Evolutionary conservation across 441 rosid species (phyloP).

Genomic region (Gossypium davidsonii): DNA sequence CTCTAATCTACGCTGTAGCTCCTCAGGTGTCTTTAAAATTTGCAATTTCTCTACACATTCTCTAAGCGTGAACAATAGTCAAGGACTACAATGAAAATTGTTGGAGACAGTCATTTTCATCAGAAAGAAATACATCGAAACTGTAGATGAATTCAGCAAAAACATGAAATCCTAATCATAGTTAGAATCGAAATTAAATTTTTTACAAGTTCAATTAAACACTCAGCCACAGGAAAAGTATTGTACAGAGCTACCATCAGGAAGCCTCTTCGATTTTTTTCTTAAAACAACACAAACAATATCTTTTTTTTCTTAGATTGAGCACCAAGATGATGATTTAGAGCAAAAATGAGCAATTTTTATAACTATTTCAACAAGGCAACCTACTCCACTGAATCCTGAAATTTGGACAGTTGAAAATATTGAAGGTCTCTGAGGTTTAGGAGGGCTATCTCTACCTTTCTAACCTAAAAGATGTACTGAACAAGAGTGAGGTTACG

Average conservation of each 20-base stretch:
- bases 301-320: background rate
- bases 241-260: background rate
- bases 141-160: background rate
- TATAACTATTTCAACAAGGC: background rate
- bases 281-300: background rate
- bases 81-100: conserved; percentile 36
- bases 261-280: background rate
- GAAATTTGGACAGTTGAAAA: background rate
- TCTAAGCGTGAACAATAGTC: conserved; percentile 70
- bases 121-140: background rate
- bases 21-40: conserved; percentile 80
- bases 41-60: conserved; percentile 96
- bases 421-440: background rate
- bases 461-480: background rate
- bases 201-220: background rate
- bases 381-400: background rate
- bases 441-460: background rate
- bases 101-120: background rate
- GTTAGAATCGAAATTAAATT: background rate
- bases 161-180: background rate
- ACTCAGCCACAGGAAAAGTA: background rate
- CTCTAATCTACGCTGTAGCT: conserved; percentile 84
- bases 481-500: background rate
- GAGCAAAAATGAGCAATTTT: background rate
- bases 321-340: background rate